Evolutionary conservation across 768 basidiomycete genomes (phyloP).

Genomic region (Infundibulicybe gibba): DNA sequence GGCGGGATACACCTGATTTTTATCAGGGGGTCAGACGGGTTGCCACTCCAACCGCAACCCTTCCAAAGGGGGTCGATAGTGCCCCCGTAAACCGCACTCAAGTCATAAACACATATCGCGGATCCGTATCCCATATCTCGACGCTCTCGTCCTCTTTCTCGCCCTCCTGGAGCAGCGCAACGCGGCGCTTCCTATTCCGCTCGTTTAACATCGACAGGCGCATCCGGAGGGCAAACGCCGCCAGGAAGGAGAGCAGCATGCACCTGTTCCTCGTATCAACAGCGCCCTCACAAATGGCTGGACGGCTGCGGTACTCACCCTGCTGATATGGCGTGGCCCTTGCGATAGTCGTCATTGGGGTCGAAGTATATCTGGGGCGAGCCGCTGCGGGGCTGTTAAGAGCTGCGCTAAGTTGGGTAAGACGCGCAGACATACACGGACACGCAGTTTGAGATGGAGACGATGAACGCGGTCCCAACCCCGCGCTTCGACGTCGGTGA

Average conservation of each 20-base stretch:
- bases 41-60: no score
- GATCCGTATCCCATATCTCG: constrained; percentile 48
- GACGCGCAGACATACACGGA: constrained; percentile 38
- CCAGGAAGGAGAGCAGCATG: constrained; percentile 36
- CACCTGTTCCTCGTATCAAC: constrained; percentile 24
- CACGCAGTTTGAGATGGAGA: constrained; percentile 55
- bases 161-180: constrained; percentile 16
- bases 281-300: background rate
- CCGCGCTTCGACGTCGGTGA: constrained; percentile 59
- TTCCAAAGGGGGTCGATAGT: no score
- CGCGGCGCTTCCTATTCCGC: constrained; percentile 24
- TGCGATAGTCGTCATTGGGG: constrained; percentile 43
- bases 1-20: no score
- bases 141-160: constrained; percentile 23
- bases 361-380: constrained; percentile 59
- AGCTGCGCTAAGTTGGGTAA: background rate
- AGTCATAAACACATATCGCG: constrained; percentile 54
- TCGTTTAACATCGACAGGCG: constrained; percentile 39
- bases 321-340: constrained; percentile 53
- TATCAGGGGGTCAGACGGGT: no score
- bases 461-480: constrained; percentile 57
- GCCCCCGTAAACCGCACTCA: constrained; percentile 9
- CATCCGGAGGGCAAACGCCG: constrained; percentile 40
- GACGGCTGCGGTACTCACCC: constrained; percentile 25
- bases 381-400: constrained; percentile 28